These are phyloP conservation scores for Climacium dendroides DNA, from an alignment of 225 moss, liverwort and hornwort species.

Conservation along the genomic window DNA sequence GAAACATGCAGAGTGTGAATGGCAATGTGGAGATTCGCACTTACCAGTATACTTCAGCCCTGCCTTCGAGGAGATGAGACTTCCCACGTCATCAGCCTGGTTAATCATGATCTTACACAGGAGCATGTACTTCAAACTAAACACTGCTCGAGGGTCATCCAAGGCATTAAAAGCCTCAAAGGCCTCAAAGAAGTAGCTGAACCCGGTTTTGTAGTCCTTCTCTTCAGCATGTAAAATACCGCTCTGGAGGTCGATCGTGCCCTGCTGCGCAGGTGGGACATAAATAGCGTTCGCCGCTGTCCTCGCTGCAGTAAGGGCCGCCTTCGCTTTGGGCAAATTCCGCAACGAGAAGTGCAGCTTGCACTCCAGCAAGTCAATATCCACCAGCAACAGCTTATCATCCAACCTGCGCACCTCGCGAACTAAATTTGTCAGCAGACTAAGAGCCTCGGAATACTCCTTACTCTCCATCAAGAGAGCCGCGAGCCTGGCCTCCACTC, in stretches of 20 bases:
- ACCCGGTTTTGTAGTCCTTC: conserved; percentile 93
- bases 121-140: conserved; percentile 90
- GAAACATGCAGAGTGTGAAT: not conserved
- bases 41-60: conserved; percentile 82
- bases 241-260: conserved; percentile 90
- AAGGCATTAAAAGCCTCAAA: conserved; percentile 92
- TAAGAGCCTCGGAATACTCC: conserved; percentile 83
- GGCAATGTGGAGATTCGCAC: not conserved
- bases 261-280: conserved; percentile 85
- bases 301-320: conserved; percentile 82
- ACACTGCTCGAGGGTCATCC: conserved; percentile 82
- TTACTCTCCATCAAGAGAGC: conserved; percentile 80
- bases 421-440: conserved; percentile 74
- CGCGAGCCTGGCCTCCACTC: conserved; percentile 81
- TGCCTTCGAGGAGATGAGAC: conserved; percentile 89
- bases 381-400: conserved; percentile 87
- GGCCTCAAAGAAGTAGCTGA: conserved; percentile 95
- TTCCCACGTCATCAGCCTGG: conserved; percentile 75
- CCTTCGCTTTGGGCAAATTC: conserved; percentile 93
- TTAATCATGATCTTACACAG: conserved; percentile 97
- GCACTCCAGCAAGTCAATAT: conserved; percentile 87
- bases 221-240: conserved; percentile 91
- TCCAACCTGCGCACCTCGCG: conserved; percentile 86
- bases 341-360: conserved; percentile 82
- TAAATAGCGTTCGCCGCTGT: conserved; percentile 97